A percentile compares a stretch with the other conserved stretches of the same genome.
These are phyloP conservation scores for Tetratostichococcus sp. DNA, from an alignment of 139 green algal species.

Conservation along the genomic window DNA sequence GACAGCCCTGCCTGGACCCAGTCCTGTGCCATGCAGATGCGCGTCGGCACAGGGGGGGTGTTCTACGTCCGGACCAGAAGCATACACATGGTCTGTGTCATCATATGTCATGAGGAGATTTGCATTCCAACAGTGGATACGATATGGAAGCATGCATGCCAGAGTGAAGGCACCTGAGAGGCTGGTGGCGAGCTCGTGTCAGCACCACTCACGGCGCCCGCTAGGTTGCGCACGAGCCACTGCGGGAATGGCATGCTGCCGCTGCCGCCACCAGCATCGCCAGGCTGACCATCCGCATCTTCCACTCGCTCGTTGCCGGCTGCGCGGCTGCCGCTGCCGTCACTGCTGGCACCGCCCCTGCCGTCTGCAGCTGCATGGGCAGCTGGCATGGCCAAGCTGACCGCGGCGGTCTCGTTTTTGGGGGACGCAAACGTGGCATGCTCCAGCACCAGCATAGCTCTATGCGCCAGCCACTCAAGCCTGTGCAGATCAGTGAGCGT, in stretches of 20 bases:
- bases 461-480: slow-evolving; percentile 26
- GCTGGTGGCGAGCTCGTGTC: not conserved
- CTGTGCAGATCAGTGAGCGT: not conserved
- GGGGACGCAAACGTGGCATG: slow-evolving; percentile 65
- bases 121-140: too few relatives aligned
- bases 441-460: slow-evolving; percentile 52
- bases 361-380: slow-evolving; percentile 18
- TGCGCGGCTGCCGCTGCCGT: not conserved
- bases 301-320: not conserved
- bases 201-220: not conserved
- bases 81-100: too few relatives aligned
- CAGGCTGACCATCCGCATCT: too few relatives aligned
- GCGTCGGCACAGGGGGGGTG: too few relatives aligned
- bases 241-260: not conserved
- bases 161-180: too few relatives aligned
- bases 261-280: not conserved
- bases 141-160: too few relatives aligned
- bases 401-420: slow-evolving; percentile 45
- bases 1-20: slow-evolving; percentile 25
- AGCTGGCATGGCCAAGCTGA: slow-evolving; percentile 23
- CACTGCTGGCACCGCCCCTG: not conserved
- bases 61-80: too few relatives aligned
- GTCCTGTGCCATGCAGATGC: not conserved
- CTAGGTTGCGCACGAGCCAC: not conserved
- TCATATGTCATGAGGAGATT: too few relatives aligned